A percentile compares a stretch with the other conserved stretches of the same genome.
Conservation (phyloP, 2,329 filamentous ascomycete genomes). For the Sclerotinia trifoliorum region DNA sequence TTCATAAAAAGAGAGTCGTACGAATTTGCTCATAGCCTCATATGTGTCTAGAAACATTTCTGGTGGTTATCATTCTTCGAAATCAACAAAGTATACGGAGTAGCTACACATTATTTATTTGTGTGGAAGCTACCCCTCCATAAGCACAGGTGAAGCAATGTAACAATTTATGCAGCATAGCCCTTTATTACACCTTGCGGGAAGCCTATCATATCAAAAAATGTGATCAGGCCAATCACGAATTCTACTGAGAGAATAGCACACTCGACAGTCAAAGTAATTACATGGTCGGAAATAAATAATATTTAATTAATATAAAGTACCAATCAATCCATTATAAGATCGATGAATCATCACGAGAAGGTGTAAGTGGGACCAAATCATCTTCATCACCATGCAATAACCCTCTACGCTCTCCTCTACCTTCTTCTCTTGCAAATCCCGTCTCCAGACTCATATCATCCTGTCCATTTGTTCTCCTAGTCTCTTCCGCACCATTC, state of each 20-base stretch:
- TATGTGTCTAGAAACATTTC: not conserved
- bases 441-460: constrained; percentile 41
- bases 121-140: constrained; percentile 2
- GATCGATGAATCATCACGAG: constrained; percentile 29
- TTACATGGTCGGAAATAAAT: not conserved
- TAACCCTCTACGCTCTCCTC: constrained; percentile 47
- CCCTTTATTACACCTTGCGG: not conserved
- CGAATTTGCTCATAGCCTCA: not conserved
- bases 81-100: no score
- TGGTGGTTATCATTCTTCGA: not conserved
- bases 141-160: not conserved
- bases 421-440: constrained; percentile 43
- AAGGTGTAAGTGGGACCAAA: constrained; percentile 29
- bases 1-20: not conserved
- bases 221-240: not conserved
- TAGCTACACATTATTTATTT: not conserved
- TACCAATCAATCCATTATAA: constrained; percentile 29
- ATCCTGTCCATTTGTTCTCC: constrained; percentile 42
- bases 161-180: constrained; percentile 9
- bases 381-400: constrained; percentile 42
- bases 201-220: not conserved
- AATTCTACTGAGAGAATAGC: not conserved
- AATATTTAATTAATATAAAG: constrained; percentile 2
- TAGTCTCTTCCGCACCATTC: constrained; percentile 69
- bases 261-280: not conserved